Evolutionary conservation across 169 alveolate species (phyloP).

Genomic region (Plasmodium malariae): DNA sequence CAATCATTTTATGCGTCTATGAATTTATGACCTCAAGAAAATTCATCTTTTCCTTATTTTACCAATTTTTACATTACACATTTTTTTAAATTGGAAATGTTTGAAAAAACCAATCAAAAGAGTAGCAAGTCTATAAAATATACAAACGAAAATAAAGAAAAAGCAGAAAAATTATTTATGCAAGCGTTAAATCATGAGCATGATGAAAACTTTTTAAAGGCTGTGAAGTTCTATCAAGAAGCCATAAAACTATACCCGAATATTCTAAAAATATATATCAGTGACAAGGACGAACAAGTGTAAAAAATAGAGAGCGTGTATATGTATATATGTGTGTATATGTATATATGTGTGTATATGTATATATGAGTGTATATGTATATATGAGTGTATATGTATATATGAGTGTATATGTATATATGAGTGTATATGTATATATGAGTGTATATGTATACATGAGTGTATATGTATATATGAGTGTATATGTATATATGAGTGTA

Average conservation of each 20-base stretch:
- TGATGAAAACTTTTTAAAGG: slow-evolving; percentile 74
- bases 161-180: slow-evolving; percentile 48
- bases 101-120: slow-evolving; percentile 33
- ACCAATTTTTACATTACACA: background rate
- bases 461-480: too few relatives aligned
- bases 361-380: too few relatives aligned
- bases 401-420: too few relatives aligned
- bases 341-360: background rate
- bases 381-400: too few relatives aligned
- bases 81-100: slow-evolving; percentile 18
- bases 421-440: too few relatives aligned
- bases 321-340: too few relatives aligned
- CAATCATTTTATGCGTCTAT: background rate
- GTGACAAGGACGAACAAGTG: slow-evolving; percentile 10
- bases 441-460: too few relatives aligned
- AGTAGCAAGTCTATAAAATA: slow-evolving; percentile 7
- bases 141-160: slow-evolving; percentile 43
- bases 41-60: background rate
- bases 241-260: slow-evolving; percentile 63
- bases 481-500: too few relatives aligned
- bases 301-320: too few relatives aligned
- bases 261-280: slow-evolving; percentile 24
- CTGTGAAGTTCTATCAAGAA: slow-evolving; percentile 59
- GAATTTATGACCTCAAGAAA: background rate
- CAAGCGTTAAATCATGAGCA: slow-evolving; percentile 60